phyloP scores from a whole-genome alignment of 2,329 filamentous ascomycete species.

The Verticillium isaacii region DNA sequence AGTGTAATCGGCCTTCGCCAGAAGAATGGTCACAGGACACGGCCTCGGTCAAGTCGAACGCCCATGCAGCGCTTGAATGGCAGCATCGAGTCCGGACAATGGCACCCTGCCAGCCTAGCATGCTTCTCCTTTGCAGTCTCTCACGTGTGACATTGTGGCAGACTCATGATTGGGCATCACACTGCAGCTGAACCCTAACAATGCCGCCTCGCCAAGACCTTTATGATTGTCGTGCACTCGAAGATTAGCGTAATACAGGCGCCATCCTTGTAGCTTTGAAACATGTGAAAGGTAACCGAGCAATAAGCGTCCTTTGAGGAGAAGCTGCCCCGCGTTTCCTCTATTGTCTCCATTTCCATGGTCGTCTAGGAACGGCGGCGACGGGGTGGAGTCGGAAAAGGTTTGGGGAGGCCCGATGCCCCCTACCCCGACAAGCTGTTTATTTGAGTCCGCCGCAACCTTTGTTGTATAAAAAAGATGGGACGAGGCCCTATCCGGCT shows the following conservation, averaged over 20 bases:
- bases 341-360: neutral
- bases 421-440: too few relatives aligned
- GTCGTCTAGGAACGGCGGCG: neutral
- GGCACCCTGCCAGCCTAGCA: too few relatives aligned
- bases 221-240: neutral
- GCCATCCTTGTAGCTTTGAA: neutral
- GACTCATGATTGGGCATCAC: neutral
- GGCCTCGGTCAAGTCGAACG: too few relatives aligned
- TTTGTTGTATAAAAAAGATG: neutral
- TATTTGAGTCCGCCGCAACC: neutral
- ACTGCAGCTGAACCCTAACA: neutral
- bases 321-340: neutral
- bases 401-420: neutral
- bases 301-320: neutral
- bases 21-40: too few relatives aligned
- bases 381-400: neutral
- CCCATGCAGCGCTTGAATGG: too few relatives aligned
- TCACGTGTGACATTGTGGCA: too few relatives aligned
- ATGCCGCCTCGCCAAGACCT: neutral
- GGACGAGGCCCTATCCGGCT: neutral
- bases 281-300: neutral
- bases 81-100: too few relatives aligned
- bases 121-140: too few relatives aligned
- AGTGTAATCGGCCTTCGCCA: too few relatives aligned
- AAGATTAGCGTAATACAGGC: neutral